phyloP scores from a whole-genome alignment of 2,329 filamentous ascomycete genomes.

The Epichloe baconii region DNA sequence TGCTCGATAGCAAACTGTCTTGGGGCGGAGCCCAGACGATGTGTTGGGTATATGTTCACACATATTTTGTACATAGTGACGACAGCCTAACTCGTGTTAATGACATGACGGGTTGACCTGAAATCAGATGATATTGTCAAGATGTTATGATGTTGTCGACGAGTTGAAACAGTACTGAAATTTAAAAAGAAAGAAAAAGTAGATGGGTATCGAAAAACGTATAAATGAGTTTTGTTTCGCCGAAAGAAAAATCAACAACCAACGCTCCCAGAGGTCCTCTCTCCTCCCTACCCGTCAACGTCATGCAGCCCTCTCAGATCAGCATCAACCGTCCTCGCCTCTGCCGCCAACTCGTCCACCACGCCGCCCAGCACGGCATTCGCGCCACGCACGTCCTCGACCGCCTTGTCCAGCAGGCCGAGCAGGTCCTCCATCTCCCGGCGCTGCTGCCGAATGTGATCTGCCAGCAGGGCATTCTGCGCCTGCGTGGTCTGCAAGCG shows the following conservation, averaged over 20 bases:
- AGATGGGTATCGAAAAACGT: neutral
- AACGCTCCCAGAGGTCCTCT: no score
- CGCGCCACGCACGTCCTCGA: conserved; percentile 42
- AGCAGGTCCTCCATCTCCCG: conserved; percentile 40
- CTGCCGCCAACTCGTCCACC: conserved; percentile 33
- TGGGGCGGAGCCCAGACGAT: neutral
- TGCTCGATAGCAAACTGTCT: neutral
- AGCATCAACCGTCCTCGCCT: conserved; percentile 26
- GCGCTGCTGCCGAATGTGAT: conserved; percentile 39
- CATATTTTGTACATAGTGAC: neutral
- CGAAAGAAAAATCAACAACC: no score
- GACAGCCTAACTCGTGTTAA: neutral
- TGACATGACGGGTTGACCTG: no score
- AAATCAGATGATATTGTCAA: no score
- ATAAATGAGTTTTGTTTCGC: no score
- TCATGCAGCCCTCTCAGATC: neutral
- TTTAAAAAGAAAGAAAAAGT: neutral
- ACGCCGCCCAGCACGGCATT: conserved; percentile 34
- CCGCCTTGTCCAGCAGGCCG: conserved; percentile 33
- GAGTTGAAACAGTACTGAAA: no score
- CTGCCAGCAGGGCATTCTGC: conserved; percentile 41
- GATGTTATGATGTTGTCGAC: no score
- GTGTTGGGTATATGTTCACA: neutral
- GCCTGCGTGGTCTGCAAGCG: conserved; percentile 42
- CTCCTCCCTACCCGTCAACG: neutral